Evolutionary conservation across 163 green algal species (phyloP), one percentile per base, ranked within the genome.

Genomic region (Scenedesmus sp.): DNA sequence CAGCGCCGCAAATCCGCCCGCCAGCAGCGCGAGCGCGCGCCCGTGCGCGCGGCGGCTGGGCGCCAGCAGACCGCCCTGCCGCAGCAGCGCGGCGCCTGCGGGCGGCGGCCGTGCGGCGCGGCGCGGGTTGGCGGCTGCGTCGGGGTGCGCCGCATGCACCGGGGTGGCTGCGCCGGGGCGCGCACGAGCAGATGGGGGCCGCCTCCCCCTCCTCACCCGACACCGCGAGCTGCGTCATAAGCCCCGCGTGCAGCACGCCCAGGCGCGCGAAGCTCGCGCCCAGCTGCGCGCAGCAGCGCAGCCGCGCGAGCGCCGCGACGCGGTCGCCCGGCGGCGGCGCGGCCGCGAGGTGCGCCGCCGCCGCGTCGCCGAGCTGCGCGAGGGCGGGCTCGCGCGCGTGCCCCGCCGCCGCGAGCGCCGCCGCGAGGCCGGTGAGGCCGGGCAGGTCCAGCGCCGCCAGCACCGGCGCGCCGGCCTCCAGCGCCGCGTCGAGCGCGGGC

Each of bases 1-100:
- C 6, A 77, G 51, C 14, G 67, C 48, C 42, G 67, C 67, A 77
- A 77, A 77, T 33, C 50, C 51, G 18, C 34, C 67, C 11, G 53
- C 67, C 20, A 77, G 53, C 13, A 77, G 67, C 2, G 67, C 53
- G 22, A 77, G 34, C 3, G 47, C 51, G 0, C 11, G 33, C 34
- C 15, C 53, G 42, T 77, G 67, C 15, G 2, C 48, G 11, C 48
- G 29, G 33, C 48, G 60, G 9, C 51, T 33, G 33, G 53, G 53
- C 14, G 42, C 29, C 47, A 58, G 33, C 13, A 45, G 67, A 7
- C n/a, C n/a, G n/a, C 48, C 22, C 33, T 14, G 29, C 20, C 45
- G 48, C 34, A 77, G 53, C n/a, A 77, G 67, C 22, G 18, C 9
- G 9, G 67, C 53, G 13, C 29, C 67, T 77, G 53, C 10, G 31